Percentiles rank a stretch among this genome's conserved stretches.
Conservation (phyloP, 352 stramenopile genomes). For the Pythium periplocum region DNA sequence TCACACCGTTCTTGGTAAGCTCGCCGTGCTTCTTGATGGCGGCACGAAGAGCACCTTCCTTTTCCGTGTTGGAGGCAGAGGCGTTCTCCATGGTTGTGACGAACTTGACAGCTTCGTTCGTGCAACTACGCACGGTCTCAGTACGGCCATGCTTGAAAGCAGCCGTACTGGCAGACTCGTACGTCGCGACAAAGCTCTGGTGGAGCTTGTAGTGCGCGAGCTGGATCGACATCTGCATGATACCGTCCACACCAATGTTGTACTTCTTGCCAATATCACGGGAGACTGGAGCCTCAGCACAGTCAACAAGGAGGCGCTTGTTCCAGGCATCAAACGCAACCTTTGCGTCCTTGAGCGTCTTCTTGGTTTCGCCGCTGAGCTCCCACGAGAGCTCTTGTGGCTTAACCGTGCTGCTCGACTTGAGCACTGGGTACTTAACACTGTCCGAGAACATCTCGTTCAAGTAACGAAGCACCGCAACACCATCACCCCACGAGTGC, state of each 20-base stretch:
- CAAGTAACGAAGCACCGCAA: slow-evolving; percentile 84
- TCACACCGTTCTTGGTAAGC: slow-evolving; percentile 87
- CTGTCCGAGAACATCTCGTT: slow-evolving; percentile 86
- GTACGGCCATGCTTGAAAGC: slow-evolving; percentile 91
- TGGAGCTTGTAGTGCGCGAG: slow-evolving; percentile 84
- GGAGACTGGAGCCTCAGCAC: slow-evolving; percentile 69
- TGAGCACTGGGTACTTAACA: slow-evolving; percentile 66
- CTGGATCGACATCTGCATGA: slow-evolving; percentile 91
- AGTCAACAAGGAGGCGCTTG: slow-evolving; percentile 55
- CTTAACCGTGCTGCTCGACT: slow-evolving; percentile 17
- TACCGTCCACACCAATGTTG: slow-evolving; percentile 81
- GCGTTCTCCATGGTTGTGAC: slow-evolving; percentile 64
- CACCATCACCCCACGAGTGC: slow-evolving; percentile 87
- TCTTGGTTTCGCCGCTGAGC: slow-evolving; percentile 43
- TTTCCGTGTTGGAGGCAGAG: slow-evolving; percentile 46
- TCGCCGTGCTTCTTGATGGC: slow-evolving; percentile 86
- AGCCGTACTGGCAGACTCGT: slow-evolving; percentile 85
- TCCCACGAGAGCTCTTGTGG: slow-evolving; percentile 58
- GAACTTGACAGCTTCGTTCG: slow-evolving; percentile 78
- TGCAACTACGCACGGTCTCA: slow-evolving; percentile 87
- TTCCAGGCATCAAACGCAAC: slow-evolving; percentile 66
- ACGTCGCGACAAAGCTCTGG: slow-evolving; percentile 78
- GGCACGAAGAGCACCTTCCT: slow-evolving; percentile 49
- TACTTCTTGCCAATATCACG: slow-evolving; percentile 54
- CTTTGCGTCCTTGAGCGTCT: slow-evolving; percentile 65